phyloP scores from a whole-genome alignment of 768 basidiomycete species.

The Suillus paluster region DNA sequence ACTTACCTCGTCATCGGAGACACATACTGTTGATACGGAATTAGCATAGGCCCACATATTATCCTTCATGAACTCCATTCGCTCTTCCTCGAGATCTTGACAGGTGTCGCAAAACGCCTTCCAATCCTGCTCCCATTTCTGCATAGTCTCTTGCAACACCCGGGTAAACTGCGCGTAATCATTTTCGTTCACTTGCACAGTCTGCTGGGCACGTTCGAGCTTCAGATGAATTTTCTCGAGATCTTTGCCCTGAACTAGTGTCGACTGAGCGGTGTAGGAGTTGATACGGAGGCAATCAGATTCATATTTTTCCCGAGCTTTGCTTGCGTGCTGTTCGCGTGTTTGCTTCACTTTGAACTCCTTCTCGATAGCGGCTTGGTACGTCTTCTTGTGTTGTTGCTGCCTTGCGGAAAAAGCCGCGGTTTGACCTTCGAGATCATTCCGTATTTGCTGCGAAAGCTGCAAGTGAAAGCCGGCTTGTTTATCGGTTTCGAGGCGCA shows the following conservation, averaged over 20 bases:
- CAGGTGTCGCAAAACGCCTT: slow-evolving; percentile 92
- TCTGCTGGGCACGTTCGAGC: slow-evolving; percentile 86
- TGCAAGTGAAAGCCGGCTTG: slow-evolving; percentile 75
- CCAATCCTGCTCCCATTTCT: slow-evolving; percentile 94
- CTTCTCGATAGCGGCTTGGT: slow-evolving; percentile 84
- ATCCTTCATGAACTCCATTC: slow-evolving; percentile 94
- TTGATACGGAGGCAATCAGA: slow-evolving; percentile 92
- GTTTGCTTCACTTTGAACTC: slow-evolving; percentile 87
- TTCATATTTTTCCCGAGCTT: slow-evolving; percentile 94
- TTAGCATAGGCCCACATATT: slow-evolving; percentile 97
- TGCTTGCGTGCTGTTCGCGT: slow-evolving; percentile 83
- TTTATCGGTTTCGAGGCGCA: slow-evolving; percentile 83
- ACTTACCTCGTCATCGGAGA: slow-evolving; percentile 91
- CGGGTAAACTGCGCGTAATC: slow-evolving; percentile 90
- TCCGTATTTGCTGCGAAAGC: slow-evolving; percentile 75
- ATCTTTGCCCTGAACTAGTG: slow-evolving; percentile 91
- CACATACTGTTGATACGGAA: slow-evolving; percentile 93
- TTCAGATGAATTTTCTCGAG: slow-evolving; percentile 88
- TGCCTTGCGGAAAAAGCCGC: slow-evolving; percentile 66
- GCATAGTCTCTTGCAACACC: slow-evolving; percentile 75
- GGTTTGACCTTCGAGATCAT: slow-evolving; percentile 72
- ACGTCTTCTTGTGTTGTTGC: slow-evolving; percentile 71
- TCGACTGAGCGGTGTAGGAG: slow-evolving; percentile 88
- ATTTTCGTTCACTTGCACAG: slow-evolving; percentile 87
- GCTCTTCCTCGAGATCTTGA: slow-evolving; percentile 94